Evolutionary conservation across 495 filamentous ascomycete genomes (phyloP).

Genomic region (Penicillium daleae): DNA sequence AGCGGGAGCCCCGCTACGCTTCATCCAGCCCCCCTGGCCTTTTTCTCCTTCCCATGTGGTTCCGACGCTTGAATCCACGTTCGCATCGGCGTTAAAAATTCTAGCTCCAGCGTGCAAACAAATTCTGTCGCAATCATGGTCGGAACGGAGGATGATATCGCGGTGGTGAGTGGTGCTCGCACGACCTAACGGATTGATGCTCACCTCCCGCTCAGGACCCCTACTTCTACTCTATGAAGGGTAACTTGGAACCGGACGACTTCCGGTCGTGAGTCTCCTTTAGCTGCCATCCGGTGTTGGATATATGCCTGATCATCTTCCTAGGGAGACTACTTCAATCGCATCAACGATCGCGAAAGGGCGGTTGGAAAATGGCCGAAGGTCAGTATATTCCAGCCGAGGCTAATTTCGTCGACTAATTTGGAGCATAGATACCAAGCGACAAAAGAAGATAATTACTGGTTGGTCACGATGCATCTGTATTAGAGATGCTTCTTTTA

Average conservation of each 20-base stretch:
- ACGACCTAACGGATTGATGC: not conserved
- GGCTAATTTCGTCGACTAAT: not conserved
- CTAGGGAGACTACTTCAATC: conserved; percentile 26
- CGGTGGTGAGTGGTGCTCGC: not conserved
- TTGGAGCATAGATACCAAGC: conserved; percentile 17
- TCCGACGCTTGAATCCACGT: not conserved
- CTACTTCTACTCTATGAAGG: conserved; percentile 1
- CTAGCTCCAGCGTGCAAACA: not conserved
- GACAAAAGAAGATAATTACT: conserved; percentile 16
- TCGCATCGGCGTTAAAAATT: not conserved
- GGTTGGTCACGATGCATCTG: not conserved
- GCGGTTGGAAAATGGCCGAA: conserved; percentile 25
- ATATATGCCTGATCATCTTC: not conserved
- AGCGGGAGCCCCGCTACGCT: conserved; percentile 2
- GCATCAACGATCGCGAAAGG: conserved; percentile 23
- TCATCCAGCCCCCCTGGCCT: not conserved
- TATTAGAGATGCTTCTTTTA: not conserved
- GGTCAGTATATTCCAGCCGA: conserved; percentile 8
- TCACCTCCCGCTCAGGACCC: conserved; percentile 7
- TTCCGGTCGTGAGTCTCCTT: conserved; percentile 19
- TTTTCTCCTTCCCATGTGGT: not conserved
- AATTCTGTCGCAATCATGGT: conserved; percentile 33
- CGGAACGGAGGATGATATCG: not conserved
- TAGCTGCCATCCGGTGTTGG: not conserved
- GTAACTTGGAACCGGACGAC: conserved; percentile 12